Evolutionary conservation across 1,284 basidiomycete genomes (phyloP), one percentile per base, ranked within the genome.

Genomic region (Sporisorium iseilematis-ciliati): DNA sequence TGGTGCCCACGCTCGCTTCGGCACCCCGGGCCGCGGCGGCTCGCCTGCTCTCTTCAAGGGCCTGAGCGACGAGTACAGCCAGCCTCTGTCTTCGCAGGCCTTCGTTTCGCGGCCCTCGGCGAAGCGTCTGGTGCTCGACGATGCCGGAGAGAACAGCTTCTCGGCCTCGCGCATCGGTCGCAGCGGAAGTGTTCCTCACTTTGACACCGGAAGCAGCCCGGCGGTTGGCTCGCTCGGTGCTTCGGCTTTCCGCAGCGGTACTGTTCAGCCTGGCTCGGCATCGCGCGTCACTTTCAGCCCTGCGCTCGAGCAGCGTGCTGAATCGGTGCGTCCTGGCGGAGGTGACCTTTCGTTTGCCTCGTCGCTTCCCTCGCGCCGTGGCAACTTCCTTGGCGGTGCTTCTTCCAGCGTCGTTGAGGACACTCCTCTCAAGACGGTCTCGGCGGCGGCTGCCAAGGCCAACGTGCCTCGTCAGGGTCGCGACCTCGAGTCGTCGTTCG

Each of bases 81-180:
- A 64, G 64, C 59, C 73, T 33, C 65, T 81, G 33, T 74, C 78
- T 53, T 77, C 88, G 20, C 87, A 89, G 73, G 92, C 87, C 86
- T 94, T 82, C 87, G 91, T 80, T 88, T 92, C 77, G 23, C 89
- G 92, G 42, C 90, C 92, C 63, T 97, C 93, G 84, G 93, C 97
- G 70, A 99, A 98, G 89, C 96, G 97, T 85, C 90, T 99, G 58
- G 91, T 95, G 42, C 86, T 98, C 62, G 92, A 95, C 82, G 79
- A 82, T 38, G 58, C 65, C 0, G 65, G 61, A 31, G 65, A 76
- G 41, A 68, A 65, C 54, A 72, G 72, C 50, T 74, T 71, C 57
- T 64, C 68, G 20, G 57, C 65, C 11, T 66, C 65, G 33, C 66
- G 78, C 25, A 57, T 69, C 54, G 65, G 67, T 38, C 67, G 78